These are phyloP conservation scores for Thelephora ganbajun DNA, from an alignment of 768 basidiomycete genomes.

Conservation along the genomic window DNA sequence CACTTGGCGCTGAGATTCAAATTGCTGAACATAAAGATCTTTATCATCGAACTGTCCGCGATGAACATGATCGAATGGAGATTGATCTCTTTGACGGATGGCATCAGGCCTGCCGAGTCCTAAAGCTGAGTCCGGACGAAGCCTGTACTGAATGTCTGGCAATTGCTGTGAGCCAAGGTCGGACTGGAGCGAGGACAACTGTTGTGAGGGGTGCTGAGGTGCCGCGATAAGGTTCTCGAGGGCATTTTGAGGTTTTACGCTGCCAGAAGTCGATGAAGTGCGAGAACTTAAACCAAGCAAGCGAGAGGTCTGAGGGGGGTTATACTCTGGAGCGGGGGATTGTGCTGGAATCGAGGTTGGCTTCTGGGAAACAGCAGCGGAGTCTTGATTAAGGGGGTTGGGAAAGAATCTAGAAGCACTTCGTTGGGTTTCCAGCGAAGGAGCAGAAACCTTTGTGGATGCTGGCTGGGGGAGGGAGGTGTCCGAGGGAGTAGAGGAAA, in stretches of 20 bases:
- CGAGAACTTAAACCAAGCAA: conserved; percentile 27
- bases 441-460: not conserved
- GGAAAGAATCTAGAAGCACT: conserved; percentile 24
- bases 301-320: conserved; percentile 26
- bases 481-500: conserved; percentile 3
- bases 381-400: conserved; percentile 11
- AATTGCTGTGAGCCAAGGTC: not conserved
- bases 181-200: not conserved
- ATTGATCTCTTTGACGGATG: conserved; percentile 10
- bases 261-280: conserved; percentile 9
- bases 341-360: conserved; percentile 6
- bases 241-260: not conserved
- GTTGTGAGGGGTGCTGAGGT: not conserved
- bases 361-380: conserved; percentile 1
- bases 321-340: conserved; percentile 18
- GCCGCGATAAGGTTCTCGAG: not conserved
- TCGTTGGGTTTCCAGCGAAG: conserved; percentile 4
- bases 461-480: not conserved
- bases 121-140: not conserved
- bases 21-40: conserved; percentile 9
- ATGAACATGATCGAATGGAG: conserved; percentile 12
- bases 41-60: conserved; percentile 12
- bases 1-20: conserved; percentile 10
- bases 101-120: not conserved
- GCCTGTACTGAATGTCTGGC: not conserved